Evolutionary conservation across 768 basidiomycete genomes (phyloP).

Genomic region (Collybia mongolica): DNA sequence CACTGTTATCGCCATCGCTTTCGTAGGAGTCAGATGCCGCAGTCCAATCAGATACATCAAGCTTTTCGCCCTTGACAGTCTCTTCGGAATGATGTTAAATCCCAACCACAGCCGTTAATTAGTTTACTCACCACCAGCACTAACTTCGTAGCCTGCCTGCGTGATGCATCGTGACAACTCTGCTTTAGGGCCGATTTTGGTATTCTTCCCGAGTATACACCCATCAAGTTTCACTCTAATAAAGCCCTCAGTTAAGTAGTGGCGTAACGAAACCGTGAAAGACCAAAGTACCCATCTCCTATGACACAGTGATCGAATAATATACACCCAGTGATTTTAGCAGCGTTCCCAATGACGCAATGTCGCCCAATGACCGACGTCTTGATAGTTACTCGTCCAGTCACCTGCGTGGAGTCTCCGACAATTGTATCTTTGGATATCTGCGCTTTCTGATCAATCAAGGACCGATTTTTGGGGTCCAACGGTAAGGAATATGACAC

Average conservation of each 20-base stretch:
- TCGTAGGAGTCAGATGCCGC: slow-evolving; percentile 6
- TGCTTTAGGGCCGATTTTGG: slow-evolving; percentile 68
- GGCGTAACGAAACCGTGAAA: not conserved
- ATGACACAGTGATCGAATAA: slow-evolving; percentile 88
- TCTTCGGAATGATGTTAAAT: slow-evolving; percentile 1
- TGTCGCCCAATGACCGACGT: slow-evolving; percentile 78
- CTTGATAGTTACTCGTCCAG: slow-evolving; percentile 80
- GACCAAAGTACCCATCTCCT: slow-evolving; percentile 70
- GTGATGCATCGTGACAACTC: slow-evolving; percentile 69
- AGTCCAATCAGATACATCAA: slow-evolving; percentile 21
- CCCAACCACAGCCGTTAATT: not conserved
- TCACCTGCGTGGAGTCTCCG: slow-evolving; percentile 79
- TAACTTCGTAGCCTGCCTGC: slow-evolving; percentile 76
- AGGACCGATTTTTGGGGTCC: slow-evolving; percentile 58
- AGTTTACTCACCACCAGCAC: slow-evolving; percentile 48
- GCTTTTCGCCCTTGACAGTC: slow-evolving; percentile 16
- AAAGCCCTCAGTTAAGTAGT: slow-evolving; percentile 3
- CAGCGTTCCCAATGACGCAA: slow-evolving; percentile 81
- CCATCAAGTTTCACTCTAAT: slow-evolving; percentile 73
- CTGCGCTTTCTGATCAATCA: slow-evolving; percentile 80
- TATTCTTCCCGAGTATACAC: slow-evolving; percentile 73
- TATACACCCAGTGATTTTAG: slow-evolving; percentile 79
- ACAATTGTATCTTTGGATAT: slow-evolving; percentile 83
- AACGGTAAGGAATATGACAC: slow-evolving; percentile 53
- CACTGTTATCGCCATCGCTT: slow-evolving; percentile 2